Evolutionary conservation across 2,329 filamentous ascomycete species (phyloP).

Genomic region (Fusarium foetens): DNA sequence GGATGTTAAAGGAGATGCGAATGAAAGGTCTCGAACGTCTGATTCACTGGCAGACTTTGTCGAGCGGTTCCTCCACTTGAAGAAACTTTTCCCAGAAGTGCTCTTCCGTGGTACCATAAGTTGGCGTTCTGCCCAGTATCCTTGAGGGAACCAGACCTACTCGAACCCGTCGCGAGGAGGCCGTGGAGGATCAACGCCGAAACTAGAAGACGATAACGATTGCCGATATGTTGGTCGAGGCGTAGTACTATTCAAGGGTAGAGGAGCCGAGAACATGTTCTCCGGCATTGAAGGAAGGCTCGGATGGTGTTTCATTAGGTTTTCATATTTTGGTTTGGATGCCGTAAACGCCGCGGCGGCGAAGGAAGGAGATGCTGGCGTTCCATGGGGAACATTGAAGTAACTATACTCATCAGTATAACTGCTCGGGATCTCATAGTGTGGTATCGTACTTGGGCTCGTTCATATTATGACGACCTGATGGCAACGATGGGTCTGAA

Average conservation of each 20-base stretch:
- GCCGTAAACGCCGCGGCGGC: constrained; percentile 5
- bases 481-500: constrained; percentile 24
- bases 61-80: constrained; percentile 55
- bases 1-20: constrained; percentile 42
- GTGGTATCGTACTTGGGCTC: constrained; percentile 41
- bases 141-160: constrained; percentile 72
- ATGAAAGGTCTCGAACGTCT: constrained; percentile 36
- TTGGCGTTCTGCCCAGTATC: constrained; percentile 71
- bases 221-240: not conserved
- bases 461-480: constrained; percentile 5
- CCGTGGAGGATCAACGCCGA: constrained; percentile 63
- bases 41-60: constrained; percentile 51
- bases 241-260: not conserved
- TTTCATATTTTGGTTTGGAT: constrained; percentile 14
- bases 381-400: constrained; percentile 45
- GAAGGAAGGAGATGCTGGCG: constrained; percentile 29
- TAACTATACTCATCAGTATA: constrained; percentile 43
- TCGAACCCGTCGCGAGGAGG: constrained; percentile 64
- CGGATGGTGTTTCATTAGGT: constrained; percentile 29
- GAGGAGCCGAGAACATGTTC: constrained; percentile 8
- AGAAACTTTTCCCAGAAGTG: constrained; percentile 49
- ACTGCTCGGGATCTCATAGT: fast-evolving
- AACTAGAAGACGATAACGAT: constrained; percentile 29
- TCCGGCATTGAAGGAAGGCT: constrained; percentile 28
- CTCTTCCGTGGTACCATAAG: constrained; percentile 45